Percentiles rank a stretch among this genome's conserved stretches.
These are phyloP conservation scores for Hypoxylon sp. DNA, from an alignment of 2,329 filamentous ascomycete genomes.

Conservation along the genomic window DNA sequence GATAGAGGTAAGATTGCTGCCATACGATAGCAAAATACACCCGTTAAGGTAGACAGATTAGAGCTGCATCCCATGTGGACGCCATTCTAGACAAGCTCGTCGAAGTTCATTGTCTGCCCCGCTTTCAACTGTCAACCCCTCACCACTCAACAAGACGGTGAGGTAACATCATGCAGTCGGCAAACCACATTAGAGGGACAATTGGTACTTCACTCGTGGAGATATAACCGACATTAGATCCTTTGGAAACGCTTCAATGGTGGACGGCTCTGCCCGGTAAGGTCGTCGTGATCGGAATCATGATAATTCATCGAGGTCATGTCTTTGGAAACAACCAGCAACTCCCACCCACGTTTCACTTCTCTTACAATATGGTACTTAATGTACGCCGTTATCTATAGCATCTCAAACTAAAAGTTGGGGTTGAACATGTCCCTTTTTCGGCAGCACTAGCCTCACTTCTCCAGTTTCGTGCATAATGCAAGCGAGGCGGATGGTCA, in stretches of 20 bases:
- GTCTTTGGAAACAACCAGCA: slow-evolving; percentile 18
- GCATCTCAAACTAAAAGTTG: slow-evolving; percentile 27
- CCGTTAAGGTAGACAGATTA: neutral
- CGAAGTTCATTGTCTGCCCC: slow-evolving; percentile 39
- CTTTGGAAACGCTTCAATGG: slow-evolving; percentile 20
- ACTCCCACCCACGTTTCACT: slow-evolving; percentile 28
- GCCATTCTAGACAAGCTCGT: slow-evolving; percentile 14
- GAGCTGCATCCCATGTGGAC: slow-evolving; percentile 14
- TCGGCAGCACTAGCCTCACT: slow-evolving; percentile 48
- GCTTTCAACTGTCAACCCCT: slow-evolving; percentile 43
- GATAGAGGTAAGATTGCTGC: slow-evolving; percentile 1
- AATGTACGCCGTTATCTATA: slow-evolving; percentile 25
- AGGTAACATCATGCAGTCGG: slow-evolving; percentile 39
- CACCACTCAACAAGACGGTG: slow-evolving; percentile 33
- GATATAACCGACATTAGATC: slow-evolving; percentile 16
- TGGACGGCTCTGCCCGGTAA: slow-evolving; percentile 11
- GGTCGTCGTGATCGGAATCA: slow-evolving; percentile 15
- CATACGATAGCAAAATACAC: slow-evolving; percentile 2
- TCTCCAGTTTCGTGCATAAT: slow-evolving; percentile 48
- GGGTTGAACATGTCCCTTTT: slow-evolving; percentile 39
- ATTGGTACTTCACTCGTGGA: slow-evolving; percentile 20
- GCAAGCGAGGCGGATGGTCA: slow-evolving; percentile 43
- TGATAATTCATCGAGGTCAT: slow-evolving; percentile 19
- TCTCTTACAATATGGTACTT: slow-evolving; percentile 15
- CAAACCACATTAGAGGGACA: slow-evolving; percentile 29